Conservation (phyloP, 495 filamentous ascomycete genomes). For the Talaromyces nanjingensis region DNA sequence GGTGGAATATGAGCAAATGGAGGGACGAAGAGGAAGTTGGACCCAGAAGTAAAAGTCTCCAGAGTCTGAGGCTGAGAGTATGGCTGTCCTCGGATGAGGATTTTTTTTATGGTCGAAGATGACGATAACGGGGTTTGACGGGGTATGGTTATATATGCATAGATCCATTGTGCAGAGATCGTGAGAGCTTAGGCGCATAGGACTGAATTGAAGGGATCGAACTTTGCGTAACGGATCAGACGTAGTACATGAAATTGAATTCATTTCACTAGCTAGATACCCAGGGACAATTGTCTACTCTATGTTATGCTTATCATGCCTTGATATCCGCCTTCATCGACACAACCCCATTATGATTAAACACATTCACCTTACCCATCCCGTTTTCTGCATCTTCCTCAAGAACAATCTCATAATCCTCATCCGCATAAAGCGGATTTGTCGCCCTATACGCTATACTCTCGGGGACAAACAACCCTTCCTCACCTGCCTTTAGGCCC, state of each 20-base stretch:
- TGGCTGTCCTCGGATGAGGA: too few relatives aligned
- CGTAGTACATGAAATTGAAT: not conserved
- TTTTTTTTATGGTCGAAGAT: too few relatives aligned
- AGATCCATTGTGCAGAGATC: too few relatives aligned
- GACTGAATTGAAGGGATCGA: too few relatives aligned
- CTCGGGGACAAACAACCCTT: constrained; percentile 25
- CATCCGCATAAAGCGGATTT: constrained; percentile 53
- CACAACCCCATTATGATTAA: not conserved
- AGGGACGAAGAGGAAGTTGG: too few relatives aligned
- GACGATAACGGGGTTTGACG: too few relatives aligned
- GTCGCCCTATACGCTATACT: constrained; percentile 54
- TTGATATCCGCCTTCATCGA: not conserved
- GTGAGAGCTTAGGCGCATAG: too few relatives aligned
- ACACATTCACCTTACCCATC: not conserved
- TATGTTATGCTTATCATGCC: not conserved
- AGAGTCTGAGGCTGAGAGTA: too few relatives aligned
- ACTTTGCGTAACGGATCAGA: not conserved
- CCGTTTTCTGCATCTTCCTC: constrained; percentile 16
- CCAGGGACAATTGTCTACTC: not conserved
- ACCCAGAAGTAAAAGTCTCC: too few relatives aligned
- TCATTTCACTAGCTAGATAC: not conserved
- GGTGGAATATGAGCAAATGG: too few relatives aligned
- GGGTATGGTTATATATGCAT: too few relatives aligned
- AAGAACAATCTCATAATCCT: constrained; percentile 41
- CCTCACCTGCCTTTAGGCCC: constrained; percentile 6